These are phyloP conservation scores for Phaeosphaeria sp. DNA, from an alignment of 2,329 filamentous ascomycete species.

Conservation along the genomic window DNA sequence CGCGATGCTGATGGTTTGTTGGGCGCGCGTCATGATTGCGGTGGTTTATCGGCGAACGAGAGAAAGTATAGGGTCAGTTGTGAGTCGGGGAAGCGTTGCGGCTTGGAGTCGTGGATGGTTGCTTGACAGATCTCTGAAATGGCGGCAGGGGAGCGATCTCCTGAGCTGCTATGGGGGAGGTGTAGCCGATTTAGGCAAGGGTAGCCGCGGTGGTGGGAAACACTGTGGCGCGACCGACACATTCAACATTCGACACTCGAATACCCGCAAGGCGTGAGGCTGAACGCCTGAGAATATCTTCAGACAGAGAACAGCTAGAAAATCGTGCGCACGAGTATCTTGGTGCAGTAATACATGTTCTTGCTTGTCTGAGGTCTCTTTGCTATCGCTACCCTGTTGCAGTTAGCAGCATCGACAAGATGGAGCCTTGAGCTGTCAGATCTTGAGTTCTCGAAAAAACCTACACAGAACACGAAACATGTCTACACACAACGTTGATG, in stretches of 20 bases:
- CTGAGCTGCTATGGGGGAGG: slow-evolving; percentile 13
- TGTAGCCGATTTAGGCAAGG: slow-evolving; percentile 21
- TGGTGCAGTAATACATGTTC: neutral
- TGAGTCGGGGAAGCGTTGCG: slow-evolving; percentile 7
- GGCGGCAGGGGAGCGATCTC: slow-evolving; percentile 28
- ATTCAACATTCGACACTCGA: neutral
- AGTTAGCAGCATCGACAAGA: slow-evolving; percentile 10
- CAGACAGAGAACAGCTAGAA: neutral
- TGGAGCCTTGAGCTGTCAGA: slow-evolving; percentile 16
- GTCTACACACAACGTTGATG: neutral
- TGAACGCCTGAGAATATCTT: neutral
- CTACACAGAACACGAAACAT: neutral
- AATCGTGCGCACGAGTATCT: neutral
- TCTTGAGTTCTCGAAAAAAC: neutral
- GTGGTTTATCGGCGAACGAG: slow-evolving; percentile 9
- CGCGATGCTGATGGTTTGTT: slow-evolving; percentile 87
- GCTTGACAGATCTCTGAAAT: slow-evolving; percentile 36
- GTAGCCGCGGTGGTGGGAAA: slow-evolving; percentile 17
- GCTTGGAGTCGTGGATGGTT: slow-evolving; percentile 22
- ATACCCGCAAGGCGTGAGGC: neutral
- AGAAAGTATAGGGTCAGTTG: slow-evolving; percentile 30
- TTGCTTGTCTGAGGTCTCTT: neutral
- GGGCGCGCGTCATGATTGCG: slow-evolving; percentile 85
- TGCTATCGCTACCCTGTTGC: slow-evolving; percentile 6
- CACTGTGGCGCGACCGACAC: neutral